phyloP scores from a whole-genome alignment of 225 moss, liverwort and hornwort genomes.

The Physcomitrellopsis africana region DNA sequence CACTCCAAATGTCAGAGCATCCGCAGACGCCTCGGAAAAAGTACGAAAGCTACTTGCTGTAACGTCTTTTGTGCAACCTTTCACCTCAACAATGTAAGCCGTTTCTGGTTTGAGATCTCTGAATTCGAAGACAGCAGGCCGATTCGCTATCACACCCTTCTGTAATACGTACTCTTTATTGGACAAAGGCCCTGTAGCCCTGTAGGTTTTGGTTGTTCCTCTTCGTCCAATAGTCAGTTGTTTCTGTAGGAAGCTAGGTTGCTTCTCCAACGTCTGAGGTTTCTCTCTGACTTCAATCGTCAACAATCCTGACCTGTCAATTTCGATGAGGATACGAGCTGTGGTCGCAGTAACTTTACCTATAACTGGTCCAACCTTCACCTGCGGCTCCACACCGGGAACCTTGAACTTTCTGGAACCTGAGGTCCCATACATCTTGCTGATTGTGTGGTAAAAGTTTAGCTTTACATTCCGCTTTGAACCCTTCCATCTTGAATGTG shows the following conservation, averaged over 20 bases:
- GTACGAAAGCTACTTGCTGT: constrained; percentile 68
- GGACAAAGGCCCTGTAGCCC: neutral
- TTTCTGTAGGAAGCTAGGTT: constrained; percentile 40
- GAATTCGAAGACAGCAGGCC: constrained; percentile 71
- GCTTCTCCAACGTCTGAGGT: constrained; percentile 26
- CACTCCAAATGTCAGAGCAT: constrained; percentile 63
- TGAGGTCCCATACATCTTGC: constrained; percentile 54
- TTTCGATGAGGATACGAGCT: constrained; percentile 79
- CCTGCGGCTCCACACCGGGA: constrained; percentile 43
- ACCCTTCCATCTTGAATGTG: constrained; percentile 46
- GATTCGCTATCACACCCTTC: constrained; percentile 44
- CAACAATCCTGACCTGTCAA: constrained; percentile 49
- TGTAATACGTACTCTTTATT: constrained; percentile 15
- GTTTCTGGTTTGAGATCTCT: constrained; percentile 57
- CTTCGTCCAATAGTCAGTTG: constrained; percentile 33
- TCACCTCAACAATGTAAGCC: constrained; percentile 63
- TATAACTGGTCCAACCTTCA: constrained; percentile 80
- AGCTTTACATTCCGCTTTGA: constrained; percentile 48
- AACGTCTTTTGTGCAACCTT: constrained; percentile 39
- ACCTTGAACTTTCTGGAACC: constrained; percentile 34
- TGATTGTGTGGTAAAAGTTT: constrained; percentile 49
- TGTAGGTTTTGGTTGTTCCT: neutral
- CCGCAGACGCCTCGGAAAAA: constrained; percentile 53
- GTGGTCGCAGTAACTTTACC: constrained; percentile 82
- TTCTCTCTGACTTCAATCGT: constrained; percentile 45